Conservation (phyloP, 2,329 filamentous ascomycete species). For the Arthroderma sp. region DNA sequence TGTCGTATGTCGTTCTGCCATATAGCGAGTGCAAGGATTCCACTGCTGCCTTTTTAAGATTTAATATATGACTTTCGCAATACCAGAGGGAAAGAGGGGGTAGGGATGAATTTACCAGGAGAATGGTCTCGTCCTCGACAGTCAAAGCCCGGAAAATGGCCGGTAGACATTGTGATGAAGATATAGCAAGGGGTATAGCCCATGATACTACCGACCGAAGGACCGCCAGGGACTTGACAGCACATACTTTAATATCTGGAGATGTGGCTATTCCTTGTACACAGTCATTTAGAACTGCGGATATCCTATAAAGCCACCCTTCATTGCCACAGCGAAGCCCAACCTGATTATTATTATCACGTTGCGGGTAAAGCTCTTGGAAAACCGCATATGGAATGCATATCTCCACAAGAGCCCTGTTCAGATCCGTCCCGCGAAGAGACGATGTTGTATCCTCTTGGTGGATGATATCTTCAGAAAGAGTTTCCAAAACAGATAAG, state of each 20-base stretch:
- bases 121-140: slow-evolving; percentile 54
- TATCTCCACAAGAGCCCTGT: slow-evolving; percentile 82
- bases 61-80: slow-evolving; percentile 9
- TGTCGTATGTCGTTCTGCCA: slow-evolving; percentile 56
- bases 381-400: slow-evolving; percentile 71
- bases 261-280: slow-evolving; percentile 53
- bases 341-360: slow-evolving; percentile 50
- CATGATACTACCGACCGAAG: slow-evolving; percentile 71
- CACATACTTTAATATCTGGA: slow-evolving; percentile 54
- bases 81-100: neutral
- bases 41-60: slow-evolving; percentile 50
- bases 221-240: slow-evolving; percentile 62
- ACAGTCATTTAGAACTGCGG: slow-evolving; percentile 60
- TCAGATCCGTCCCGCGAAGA: slow-evolving; percentile 68
- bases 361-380: slow-evolving; percentile 59
- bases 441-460: slow-evolving; percentile 78
- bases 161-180: slow-evolving; percentile 55
- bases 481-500: slow-evolving; percentile 71
- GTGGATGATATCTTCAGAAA: slow-evolving; percentile 90
- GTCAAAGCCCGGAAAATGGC: slow-evolving; percentile 60
- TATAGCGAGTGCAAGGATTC: slow-evolving; percentile 78
- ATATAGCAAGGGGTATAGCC: slow-evolving; percentile 73
- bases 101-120: slow-evolving; percentile 46
- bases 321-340: slow-evolving; percentile 60
- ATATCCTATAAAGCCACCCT: slow-evolving; percentile 74